Conservation (phyloP, 352 stramenopile genomes). For the Phytophthora ramorum region DNA sequence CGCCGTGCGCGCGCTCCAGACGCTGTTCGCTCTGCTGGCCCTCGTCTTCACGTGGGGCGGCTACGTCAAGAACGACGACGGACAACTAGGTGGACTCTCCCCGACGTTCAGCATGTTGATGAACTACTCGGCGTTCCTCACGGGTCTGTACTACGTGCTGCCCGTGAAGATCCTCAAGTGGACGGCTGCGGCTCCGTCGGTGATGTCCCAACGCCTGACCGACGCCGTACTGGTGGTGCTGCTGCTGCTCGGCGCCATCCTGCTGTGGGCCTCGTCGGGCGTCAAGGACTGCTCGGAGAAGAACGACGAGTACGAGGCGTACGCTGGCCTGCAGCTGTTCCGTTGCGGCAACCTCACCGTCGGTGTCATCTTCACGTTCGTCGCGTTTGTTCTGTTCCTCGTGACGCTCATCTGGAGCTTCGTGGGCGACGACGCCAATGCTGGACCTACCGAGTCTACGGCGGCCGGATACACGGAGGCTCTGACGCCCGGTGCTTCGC, state of each 20-base stretch:
- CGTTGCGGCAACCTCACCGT: constrained; percentile 38
- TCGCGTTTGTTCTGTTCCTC: constrained; percentile 33
- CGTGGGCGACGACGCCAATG: constrained; percentile 18
- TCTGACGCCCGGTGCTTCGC: constrained; percentile 11
- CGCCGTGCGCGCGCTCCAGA: constrained; percentile 30
- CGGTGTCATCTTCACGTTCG: constrained; percentile 35
- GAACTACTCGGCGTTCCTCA: constrained; percentile 65
- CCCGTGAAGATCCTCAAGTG: constrained; percentile 75
- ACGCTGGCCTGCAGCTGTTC: constrained; percentile 22
- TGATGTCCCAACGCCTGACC: constrained; percentile 27
- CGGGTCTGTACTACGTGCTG: constrained; percentile 80
- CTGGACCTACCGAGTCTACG: constrained; percentile 3
- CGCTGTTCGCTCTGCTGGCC: constrained; percentile 23
- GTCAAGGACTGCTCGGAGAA: constrained; percentile 40
- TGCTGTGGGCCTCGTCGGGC: constrained; percentile 40
- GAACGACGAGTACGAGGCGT: constrained; percentile 32
- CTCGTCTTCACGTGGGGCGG: constrained; percentile 36
- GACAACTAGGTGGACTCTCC: constrained; percentile 23
- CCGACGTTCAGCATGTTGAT: constrained; percentile 51
- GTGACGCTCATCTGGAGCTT: constrained; percentile 31
- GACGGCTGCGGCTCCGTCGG: constrained; percentile 16
- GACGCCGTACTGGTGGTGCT: constrained; percentile 21
- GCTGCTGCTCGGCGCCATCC: constrained; percentile 28
- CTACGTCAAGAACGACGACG: constrained; percentile 31
- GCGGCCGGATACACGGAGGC: constrained; percentile 19